Evolutionary conservation across 768 basidiomycete genomes (phyloP).

Genomic region (Xerocomellus dryophilus): DNA sequence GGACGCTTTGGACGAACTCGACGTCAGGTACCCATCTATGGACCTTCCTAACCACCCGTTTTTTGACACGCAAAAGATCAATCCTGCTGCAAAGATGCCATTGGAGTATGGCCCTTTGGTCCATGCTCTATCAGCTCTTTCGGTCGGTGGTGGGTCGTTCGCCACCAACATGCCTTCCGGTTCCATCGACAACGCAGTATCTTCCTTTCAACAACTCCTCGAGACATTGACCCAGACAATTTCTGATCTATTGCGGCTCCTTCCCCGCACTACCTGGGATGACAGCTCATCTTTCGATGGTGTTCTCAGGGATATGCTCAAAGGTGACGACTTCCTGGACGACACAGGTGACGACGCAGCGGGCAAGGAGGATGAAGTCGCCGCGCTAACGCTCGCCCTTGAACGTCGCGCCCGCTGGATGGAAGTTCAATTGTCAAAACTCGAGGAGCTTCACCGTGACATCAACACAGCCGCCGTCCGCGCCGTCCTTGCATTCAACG

Average conservation of each 20-base stretch:
- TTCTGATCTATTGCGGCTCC: conserved; percentile 77
- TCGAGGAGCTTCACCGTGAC: conserved; percentile 86
- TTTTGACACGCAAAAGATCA: conserved; percentile 69
- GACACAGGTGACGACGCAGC: conserved; percentile 63
- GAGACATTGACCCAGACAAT: conserved; percentile 90
- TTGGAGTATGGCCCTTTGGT: conserved; percentile 83
- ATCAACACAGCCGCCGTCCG: conserved; percentile 87
- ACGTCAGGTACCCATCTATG: conserved; percentile 57
- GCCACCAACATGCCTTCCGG: conserved; percentile 76
- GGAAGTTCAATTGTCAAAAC: conserved; percentile 85
- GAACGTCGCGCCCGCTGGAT: conserved; percentile 92
- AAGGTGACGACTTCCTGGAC: conserved; percentile 82
- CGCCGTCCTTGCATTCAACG: conserved; percentile 79
- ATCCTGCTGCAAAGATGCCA: conserved; percentile 75
- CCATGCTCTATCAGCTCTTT: conserved; percentile 81
- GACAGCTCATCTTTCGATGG: conserved; percentile 88
- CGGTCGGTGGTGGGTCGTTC: conserved; percentile 82
- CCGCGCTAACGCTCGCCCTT: conserved; percentile 75
- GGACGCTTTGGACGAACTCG: conserved; percentile 67
- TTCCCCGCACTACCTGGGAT: conserved; percentile 87
- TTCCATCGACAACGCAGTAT: conserved; percentile 87
- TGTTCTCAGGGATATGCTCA: conserved; percentile 82
- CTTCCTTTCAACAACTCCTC: conserved; percentile 83
- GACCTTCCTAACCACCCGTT: conserved; percentile 69
- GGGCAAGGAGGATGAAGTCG: conserved; percentile 80